Percentiles rank a stretch among this genome's conserved stretches.
Conservation (phyloP, 2,329 filamentous ascomycete genomes). For the Claviceps capensis region DNA sequence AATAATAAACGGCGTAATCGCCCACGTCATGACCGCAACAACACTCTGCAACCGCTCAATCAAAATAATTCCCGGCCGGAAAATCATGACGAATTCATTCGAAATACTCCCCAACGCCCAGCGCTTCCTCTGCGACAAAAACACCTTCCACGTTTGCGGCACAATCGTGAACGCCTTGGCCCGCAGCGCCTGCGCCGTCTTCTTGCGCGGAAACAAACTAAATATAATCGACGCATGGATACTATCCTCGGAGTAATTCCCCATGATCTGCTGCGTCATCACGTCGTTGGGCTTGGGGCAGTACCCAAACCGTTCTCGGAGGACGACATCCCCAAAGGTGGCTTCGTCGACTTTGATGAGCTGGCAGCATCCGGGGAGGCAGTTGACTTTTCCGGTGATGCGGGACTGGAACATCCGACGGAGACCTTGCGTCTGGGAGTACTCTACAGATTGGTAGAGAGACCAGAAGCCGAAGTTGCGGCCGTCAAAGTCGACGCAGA, state of each 20-base stretch:
- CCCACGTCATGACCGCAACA: slow-evolving; percentile 32
- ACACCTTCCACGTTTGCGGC: slow-evolving; percentile 30
- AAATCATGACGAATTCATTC: slow-evolving; percentile 36
- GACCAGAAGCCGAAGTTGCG: slow-evolving; percentile 29
- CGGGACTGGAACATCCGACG: slow-evolving; percentile 35
- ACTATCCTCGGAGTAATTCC: slow-evolving; percentile 34
- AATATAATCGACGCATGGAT: slow-evolving; percentile 36
- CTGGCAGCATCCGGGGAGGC: slow-evolving; percentile 35
- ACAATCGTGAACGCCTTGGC: slow-evolving; percentile 34
- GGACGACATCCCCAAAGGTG: slow-evolving; percentile 32
- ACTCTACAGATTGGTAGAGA: slow-evolving; percentile 33
- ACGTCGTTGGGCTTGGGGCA: slow-evolving; percentile 33
- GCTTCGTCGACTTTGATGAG: slow-evolving; percentile 34
- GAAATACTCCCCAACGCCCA: slow-evolving; percentile 34
- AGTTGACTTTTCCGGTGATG: slow-evolving; percentile 35
- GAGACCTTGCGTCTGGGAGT: slow-evolving; percentile 32
- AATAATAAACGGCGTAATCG: slow-evolving; percentile 30
- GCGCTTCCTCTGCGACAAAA: slow-evolving; percentile 33
- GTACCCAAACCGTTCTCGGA: slow-evolving; percentile 33
- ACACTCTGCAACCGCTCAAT: slow-evolving; percentile 31
- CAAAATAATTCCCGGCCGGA: slow-evolving; percentile 25
- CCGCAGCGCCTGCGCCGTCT: slow-evolving; percentile 31
- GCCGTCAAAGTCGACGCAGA: slow-evolving; percentile 31
- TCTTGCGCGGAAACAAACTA: slow-evolving; percentile 27
- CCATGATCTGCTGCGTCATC: slow-evolving; percentile 34